A percentile compares a stretch with the other conserved stretches of the same genome.
These are phyloP conservation scores for Panus rudis DNA, from an alignment of 768 basidiomycete genomes.

Conservation along the genomic window DNA sequence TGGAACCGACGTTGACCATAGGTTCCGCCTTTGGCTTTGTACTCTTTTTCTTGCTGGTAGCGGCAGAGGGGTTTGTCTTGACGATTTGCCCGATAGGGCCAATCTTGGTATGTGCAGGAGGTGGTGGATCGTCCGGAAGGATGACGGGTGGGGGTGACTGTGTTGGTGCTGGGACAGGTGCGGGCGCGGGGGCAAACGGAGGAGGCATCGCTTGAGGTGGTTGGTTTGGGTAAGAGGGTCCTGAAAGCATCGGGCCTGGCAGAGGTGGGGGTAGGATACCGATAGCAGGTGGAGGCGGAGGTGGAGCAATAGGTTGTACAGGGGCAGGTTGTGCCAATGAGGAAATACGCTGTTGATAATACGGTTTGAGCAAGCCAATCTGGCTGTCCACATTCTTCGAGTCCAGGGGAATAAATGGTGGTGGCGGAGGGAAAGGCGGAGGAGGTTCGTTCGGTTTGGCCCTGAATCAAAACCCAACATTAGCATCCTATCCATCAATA, in stretches of 20 bases:
- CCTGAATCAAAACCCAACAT: slow-evolving; percentile 24
- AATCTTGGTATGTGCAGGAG: slow-evolving; percentile 56
- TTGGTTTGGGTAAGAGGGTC: background rate
- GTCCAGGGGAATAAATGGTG: slow-evolving; percentile 69
- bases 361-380: slow-evolving; percentile 77
- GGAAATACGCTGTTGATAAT: slow-evolving; percentile 56
- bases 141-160: slow-evolving; percentile 23
- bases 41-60: slow-evolving; percentile 58
- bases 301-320: slow-evolving; percentile 10
- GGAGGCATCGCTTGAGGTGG: slow-evolving; percentile 13
- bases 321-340: slow-evolving; percentile 23
- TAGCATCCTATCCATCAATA: background rate
- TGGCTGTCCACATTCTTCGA: slow-evolving; percentile 63
- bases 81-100: slow-evolving; percentile 75
- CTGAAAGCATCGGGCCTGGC: too few relatives aligned
- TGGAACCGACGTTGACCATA: slow-evolving; percentile 4
- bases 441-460: slow-evolving; percentile 68
- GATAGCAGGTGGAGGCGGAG: slow-evolving; percentile 4
- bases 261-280: slow-evolving; percentile 4
- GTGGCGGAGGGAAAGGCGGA: slow-evolving; percentile 79
- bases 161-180: slow-evolving; percentile 15
- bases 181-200: slow-evolving; percentile 15
- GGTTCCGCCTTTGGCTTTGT: slow-evolving; percentile 22
- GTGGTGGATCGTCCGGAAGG: slow-evolving; percentile 61
- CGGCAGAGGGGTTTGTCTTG: slow-evolving; percentile 38